Base-by-base conservation (phyloP, 345 rosid species). In the Boechera divaricarpa region DNA sequence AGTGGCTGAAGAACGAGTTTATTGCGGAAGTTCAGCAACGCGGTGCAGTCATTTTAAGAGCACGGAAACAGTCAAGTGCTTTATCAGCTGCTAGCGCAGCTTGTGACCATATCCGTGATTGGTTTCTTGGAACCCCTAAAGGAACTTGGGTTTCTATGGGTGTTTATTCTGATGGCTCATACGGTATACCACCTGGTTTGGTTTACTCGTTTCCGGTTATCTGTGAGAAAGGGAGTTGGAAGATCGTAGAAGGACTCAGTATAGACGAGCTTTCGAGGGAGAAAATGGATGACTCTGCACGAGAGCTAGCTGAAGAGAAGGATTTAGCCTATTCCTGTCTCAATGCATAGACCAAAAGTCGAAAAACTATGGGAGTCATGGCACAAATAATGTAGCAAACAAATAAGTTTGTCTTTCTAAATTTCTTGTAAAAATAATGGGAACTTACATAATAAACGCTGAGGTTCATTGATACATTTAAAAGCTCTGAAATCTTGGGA, bases 71-170 rank as follows among this genome's bases (percentile, higher is more conserved):
- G 21, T 90, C 97, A 1, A 90, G 94, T 79, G 98, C 94, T 35
- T 76, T 91, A 49, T 91, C 96, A 21, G 96, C 96, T 48, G 96
- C 97, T 44, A 87, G 94, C 28, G 85, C 98, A 47, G 94, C 88
- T 32, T 94, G 97, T 75, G 98, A 94, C 77, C 98, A 94, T 53
- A 85, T 93, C 0, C 94, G 69, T 7, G 92, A 91, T 62, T 91
- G 98, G 96, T 73, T 88, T 60, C 91, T 85, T n/a, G 96, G 98
- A 31, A 90, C 94, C n/a, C 82, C 94, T 10, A 83, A 85, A 93
- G 97, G 98, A 38, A 85, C 82, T 26, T 90, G 92, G 94, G 91
- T 87, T 29, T 94, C 98, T 32, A 91, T 89, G 97, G 98, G 97
- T 56, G 98, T 94, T 38, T 87, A 72, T 45, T 94, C 94, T n/a